Base-by-base conservation (phyloP, 306 rosid genomes). In the Lablab purpureus region DNA sequence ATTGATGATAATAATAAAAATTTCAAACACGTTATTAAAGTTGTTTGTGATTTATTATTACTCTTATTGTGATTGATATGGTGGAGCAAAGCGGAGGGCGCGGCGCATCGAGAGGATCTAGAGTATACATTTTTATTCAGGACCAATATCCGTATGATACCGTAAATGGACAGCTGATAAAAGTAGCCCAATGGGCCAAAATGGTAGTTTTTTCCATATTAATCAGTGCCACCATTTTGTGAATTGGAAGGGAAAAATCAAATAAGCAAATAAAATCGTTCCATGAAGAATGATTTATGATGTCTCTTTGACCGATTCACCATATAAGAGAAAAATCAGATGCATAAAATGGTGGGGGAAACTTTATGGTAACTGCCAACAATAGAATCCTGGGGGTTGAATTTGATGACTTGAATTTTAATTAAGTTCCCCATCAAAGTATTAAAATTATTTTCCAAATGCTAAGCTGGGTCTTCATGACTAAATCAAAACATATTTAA, bases 141-240 rank as follows among this genome's bases (percentile, higher is more conserved):
- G 17, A 9, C 49, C 23, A 17, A 58, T 21, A 60, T 14, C 5
- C 7, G 4, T 12, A 22, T 13, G 4, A 25, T 58, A 60, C 8
- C 19, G 51, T 36, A n/a, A 65, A 19, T 28, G 68, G 10, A 15
- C 10, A 74, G 32, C 68, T 58, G 6, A 56, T 10, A 40, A 40
- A 74, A 60, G 10, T 27, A 27, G 28, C 51, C 73, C 80, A 76
- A 63, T 34, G 73, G 73, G 25, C 73, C 11, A 14, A 32, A 76
- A 32, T 19, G 27, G 9, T 18, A n/a, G 45, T 5, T 73, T 23
- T 37, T 36, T 11, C 12, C 30, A 17, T 1, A 36, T 65, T 10
- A 28, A 17, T 9, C 2, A 47, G 14, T 4, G 10, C 15, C 23
- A 46, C 3, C 8, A 3, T 69, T 69, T 67, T 43, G 32, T 19